Conservation (phyloP, 1,139 yeast genomes). For the Geotrichum aggregatum region DNA sequence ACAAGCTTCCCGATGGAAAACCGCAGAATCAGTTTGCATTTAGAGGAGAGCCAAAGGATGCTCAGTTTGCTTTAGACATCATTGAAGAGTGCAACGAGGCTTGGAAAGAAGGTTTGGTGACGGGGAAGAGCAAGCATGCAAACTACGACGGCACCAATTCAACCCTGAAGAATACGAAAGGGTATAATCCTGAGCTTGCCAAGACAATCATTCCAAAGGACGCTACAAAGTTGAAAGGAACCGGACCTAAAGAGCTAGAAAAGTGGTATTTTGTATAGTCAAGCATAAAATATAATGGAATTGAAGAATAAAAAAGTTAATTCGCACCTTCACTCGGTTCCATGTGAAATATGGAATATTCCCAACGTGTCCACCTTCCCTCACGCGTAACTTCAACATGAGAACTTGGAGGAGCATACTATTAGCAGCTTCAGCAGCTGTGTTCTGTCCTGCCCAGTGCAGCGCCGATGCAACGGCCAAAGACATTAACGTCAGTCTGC, state of each 20-base stretch:
- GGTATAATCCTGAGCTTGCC: constrained; percentile 21
- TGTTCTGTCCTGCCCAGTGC: not conserved
- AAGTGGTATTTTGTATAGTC: constrained; percentile 12
- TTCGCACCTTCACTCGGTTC: no score
- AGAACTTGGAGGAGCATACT: constrained; percentile 2
- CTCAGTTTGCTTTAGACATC: constrained; percentile 64
- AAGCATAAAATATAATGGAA: no score
- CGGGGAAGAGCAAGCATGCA: constrained; percentile 5
- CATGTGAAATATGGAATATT: not conserved
- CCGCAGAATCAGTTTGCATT: constrained; percentile 82
- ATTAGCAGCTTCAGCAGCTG: constrained; percentile 4
- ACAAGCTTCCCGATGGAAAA: constrained; percentile 93
- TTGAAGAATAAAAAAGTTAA: no score
- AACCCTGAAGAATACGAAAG: constrained; percentile 21
- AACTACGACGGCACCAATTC: constrained; percentile 20
- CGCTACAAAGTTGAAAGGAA: not conserved
- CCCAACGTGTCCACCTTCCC: not conserved
- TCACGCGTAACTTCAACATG: not conserved
- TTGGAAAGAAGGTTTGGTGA: constrained; percentile 49
- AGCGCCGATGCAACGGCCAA: constrained; percentile 4
- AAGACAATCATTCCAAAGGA: constrained; percentile 5
- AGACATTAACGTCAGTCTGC: constrained; percentile 28
- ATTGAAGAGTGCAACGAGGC: constrained; percentile 73
- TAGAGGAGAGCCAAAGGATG: constrained; percentile 71
- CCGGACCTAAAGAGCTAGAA: not conserved